Percentiles rank a stretch among this genome's conserved stretches.
Evolutionary conservation across 768 basidiomycete species (phyloP).

Genomic region (Agrocybe chaxingu): DNA sequence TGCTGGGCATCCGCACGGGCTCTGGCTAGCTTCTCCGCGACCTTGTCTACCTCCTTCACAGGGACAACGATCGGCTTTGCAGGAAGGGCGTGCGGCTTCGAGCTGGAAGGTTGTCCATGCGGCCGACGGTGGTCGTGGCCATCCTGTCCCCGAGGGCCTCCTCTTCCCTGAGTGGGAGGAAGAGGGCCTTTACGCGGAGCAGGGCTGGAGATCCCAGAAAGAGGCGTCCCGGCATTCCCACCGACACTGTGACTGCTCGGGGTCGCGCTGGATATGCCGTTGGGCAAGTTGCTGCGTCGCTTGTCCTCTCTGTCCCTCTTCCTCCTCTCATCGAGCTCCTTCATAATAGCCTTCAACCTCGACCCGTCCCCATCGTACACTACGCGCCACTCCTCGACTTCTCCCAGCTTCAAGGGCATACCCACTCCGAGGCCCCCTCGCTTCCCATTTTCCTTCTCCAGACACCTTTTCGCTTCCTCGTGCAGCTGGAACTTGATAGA

Average conservation of each 20-base stretch:
- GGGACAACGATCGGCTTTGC: too few relatives aligned
- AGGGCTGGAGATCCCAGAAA: constrained; percentile 13
- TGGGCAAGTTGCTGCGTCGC: constrained; percentile 20
- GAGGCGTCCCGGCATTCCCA: constrained; percentile 12
- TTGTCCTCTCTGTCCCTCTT: constrained; percentile 46
- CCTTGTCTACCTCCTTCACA: too few relatives aligned
- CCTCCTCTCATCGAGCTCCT: constrained; percentile 59
- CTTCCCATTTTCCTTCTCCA: constrained; percentile 65
- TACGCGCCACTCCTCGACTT: constrained; percentile 63
- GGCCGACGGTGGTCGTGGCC: too few relatives aligned
- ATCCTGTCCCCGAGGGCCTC: background rate
- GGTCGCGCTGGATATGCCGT: constrained; percentile 4
- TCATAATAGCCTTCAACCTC: constrained; percentile 60
- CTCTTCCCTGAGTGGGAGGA: background rate
- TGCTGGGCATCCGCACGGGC: too few relatives aligned
- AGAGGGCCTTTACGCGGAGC: constrained; percentile 6
- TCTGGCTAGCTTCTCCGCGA: too few relatives aligned
- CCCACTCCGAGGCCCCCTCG: constrained; percentile 41
- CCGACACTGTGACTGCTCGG: constrained; percentile 5
- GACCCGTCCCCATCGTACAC: constrained; percentile 78
- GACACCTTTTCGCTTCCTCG: constrained; percentile 67
- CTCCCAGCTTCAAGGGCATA: constrained; percentile 28
- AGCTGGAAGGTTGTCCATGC: too few relatives aligned
- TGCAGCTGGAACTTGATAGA: constrained; percentile 64
- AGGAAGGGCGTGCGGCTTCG: too few relatives aligned